These are phyloP conservation scores for Phytopythium chamaehyphon DNA, from an alignment of 352 stramenopile genomes.

Conservation along the genomic window DNA sequence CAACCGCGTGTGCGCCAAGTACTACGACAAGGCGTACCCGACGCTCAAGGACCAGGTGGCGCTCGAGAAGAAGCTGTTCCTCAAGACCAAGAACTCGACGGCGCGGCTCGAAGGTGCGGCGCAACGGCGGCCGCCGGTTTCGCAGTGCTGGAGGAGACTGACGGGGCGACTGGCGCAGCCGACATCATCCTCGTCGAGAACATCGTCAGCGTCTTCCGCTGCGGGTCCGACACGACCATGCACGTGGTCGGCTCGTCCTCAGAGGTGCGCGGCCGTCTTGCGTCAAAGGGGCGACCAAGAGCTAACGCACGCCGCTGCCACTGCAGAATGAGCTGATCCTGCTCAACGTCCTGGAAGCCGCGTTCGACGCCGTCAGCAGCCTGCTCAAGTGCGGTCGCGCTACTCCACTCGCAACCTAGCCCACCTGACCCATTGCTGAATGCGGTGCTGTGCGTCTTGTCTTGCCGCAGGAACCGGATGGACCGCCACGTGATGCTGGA, in stretches of 20 bases:
- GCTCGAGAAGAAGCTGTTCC: constrained; percentile 89
- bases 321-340: constrained; percentile 88
- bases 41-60: constrained; percentile 81
- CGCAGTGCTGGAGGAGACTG: constrained; percentile 3
- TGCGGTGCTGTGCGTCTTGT: background rate
- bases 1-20: constrained; percentile 89
- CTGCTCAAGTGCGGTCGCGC: constrained; percentile 83
- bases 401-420: no score
- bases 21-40: constrained; percentile 89
- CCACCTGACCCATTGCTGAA: no score
- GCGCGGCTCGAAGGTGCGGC: constrained; percentile 75
- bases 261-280: constrained; percentile 38
- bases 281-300: no score
- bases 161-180: constrained; percentile 25
- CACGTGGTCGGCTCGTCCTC: constrained; percentile 80
- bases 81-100: constrained; percentile 89
- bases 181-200: constrained; percentile 90
- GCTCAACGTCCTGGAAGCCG: constrained; percentile 76
- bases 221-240: constrained; percentile 85
- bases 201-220: constrained; percentile 88
- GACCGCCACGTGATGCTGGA: constrained; percentile 87
- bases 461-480: constrained; percentile 57
- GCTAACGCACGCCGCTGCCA: constrained; percentile 2
- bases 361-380: constrained; percentile 82
- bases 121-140: background rate